phyloP scores from a whole-genome alignment of 352 stramenopile species.

The Phytophthora pisi region DNA sequence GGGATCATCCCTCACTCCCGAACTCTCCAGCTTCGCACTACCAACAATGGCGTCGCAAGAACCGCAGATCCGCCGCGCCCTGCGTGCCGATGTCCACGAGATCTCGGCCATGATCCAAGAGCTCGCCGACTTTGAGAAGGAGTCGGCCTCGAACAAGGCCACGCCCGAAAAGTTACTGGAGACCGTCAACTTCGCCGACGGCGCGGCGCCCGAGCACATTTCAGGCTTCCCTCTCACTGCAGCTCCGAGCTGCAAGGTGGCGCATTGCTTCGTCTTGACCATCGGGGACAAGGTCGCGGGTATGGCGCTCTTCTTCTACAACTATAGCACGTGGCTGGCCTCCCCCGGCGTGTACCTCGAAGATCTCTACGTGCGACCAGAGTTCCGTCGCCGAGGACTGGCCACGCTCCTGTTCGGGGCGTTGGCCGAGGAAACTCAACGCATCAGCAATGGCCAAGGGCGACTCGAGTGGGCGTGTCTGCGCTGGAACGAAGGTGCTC shows the following conservation, averaged over 20 bases:
- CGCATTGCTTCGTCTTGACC: slow-evolving; percentile 34
- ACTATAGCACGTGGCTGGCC: slow-evolving; percentile 37
- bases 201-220: slow-evolving; percentile 13
- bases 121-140: slow-evolving; percentile 36
- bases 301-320: slow-evolving; percentile 41
- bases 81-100: slow-evolving; percentile 24
- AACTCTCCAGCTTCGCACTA: slow-evolving; percentile 9
- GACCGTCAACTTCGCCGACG: slow-evolving; percentile 36
- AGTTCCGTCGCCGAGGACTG: slow-evolving; percentile 26
- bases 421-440: slow-evolving; percentile 29
- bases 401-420: slow-evolving; percentile 32
- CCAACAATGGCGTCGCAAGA: slow-evolving; percentile 19
- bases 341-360: slow-evolving; percentile 33
- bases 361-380: slow-evolving; percentile 30
- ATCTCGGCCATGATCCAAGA: slow-evolving; percentile 37
- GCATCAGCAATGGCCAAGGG: slow-evolving; percentile 27
- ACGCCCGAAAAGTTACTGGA: slow-evolving; percentile 34
- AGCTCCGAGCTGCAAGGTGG: slow-evolving; percentile 34
- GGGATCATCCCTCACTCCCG: slow-evolving; percentile 9
- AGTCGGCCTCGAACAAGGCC: slow-evolving; percentile 29
- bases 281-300: slow-evolving; percentile 27
- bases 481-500: slow-evolving; percentile 32
- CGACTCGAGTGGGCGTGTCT: slow-evolving; percentile 35
- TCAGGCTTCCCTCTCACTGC: slow-evolving; percentile 21
- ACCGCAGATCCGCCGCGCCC: slow-evolving; percentile 29